Base-by-base conservation (phyloP, 2,329 filamentous ascomycete species). In the Colletotrichum orbiculare region DNA sequence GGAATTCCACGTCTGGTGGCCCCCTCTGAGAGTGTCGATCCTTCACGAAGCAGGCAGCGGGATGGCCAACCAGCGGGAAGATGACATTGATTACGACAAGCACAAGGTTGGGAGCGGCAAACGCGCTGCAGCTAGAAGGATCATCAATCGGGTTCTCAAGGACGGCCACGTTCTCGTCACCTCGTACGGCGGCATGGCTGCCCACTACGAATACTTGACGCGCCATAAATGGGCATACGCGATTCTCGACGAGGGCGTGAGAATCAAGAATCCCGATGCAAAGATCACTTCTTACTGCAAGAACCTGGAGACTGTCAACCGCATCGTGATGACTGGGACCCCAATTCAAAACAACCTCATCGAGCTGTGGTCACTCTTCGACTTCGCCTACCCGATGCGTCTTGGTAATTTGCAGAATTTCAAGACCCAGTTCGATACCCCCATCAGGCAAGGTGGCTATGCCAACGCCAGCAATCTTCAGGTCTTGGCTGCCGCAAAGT, bases 1-100 rank as follows among this genome's bases (percentile, higher is more conserved):
- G 69, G 96, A 99, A 74, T 98, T 99, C 71, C 96, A 99, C 78
- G 89, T 91, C 11, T 99, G 96, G 96, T 99, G 96, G 96, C 96
- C 96, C n/a, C 91, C 96, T n/a, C 82, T 99, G 38, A 88, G 96
- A 46, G 96, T 99, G 6, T 97, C 94, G 0, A 98, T 99, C 67
- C 77, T 99, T 53, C 96, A 99, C 75, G 93, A 93, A 1, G 97
- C 96, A 5, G 96, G 96, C 3, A 98, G 94, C 75, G 96, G 96
- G 15, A 98, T 99, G 95, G 81, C 97, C 57, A 94, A 97, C 69
- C 82, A 96, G n/a, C 79, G 89, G 77, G 79, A 88, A 76, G 77
- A 87, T 70, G 78, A 82, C 13, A 81, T 83, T 59, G 81, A 84
- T 46, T 78, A 84, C 69, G 82, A 86, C 7, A 71, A 78, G 70